These are phyloP conservation scores for Cryptosporidium parvum DNA, from an alignment of 169 alveolate genomes.

Conservation along the genomic window DNA sequence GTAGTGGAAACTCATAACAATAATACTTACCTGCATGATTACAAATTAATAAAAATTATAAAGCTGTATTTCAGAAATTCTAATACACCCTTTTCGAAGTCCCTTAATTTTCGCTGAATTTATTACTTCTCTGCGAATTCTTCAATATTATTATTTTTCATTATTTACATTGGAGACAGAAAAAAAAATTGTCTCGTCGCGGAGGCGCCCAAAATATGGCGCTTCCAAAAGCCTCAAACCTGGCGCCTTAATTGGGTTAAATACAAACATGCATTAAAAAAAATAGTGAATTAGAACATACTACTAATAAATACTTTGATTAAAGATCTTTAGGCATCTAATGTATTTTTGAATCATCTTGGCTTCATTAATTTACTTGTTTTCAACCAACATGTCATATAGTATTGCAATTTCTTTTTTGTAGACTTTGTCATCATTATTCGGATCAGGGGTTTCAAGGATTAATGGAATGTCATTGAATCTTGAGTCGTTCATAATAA, in stretches of 20 bases:
- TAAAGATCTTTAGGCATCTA: background rate
- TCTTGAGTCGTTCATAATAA: constrained; percentile 84
- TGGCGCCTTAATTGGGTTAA: background rate
- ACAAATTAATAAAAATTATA: background rate
- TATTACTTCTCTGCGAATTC: background rate
- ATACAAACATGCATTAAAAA: constrained; percentile 4
- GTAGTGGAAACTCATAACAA: background rate
- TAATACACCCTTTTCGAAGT: background rate
- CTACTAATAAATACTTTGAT: background rate
- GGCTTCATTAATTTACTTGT: background rate
- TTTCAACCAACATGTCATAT: constrained; percentile 30
- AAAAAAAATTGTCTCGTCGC: constrained; percentile 7
- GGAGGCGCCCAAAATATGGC: background rate
- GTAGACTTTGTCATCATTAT: constrained; percentile 85
- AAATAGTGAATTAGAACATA: background rate
- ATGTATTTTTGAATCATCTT: background rate
- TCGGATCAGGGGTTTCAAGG: constrained; percentile 89
- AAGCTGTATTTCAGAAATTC: background rate
- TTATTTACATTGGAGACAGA: constrained; percentile 8
- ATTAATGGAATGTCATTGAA: constrained; percentile 89
- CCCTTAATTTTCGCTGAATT: background rate
- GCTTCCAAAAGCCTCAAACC: background rate
- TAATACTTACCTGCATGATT: constrained; percentile 56
- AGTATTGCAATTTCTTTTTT: constrained; percentile 83
- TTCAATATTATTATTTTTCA: background rate